phyloP scores from a whole-genome alignment of 306 rosid genomes.

The Prosopis cineraria region DNA sequence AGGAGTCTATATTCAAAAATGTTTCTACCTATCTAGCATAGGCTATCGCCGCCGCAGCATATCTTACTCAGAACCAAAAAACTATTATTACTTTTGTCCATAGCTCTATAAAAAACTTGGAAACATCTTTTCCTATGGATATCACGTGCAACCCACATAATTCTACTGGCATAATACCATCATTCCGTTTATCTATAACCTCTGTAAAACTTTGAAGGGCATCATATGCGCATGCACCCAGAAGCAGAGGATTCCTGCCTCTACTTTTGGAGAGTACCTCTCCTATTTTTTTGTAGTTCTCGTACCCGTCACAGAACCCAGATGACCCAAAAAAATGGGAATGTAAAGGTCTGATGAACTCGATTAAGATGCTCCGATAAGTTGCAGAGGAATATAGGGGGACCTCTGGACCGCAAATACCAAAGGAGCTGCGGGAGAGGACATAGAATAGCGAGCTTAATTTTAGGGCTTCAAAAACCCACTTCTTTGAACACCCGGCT shows the following conservation, averaged over 20 bases:
- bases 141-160: constrained; percentile 47
- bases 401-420: constrained; percentile 58
- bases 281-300: constrained; percentile 65
- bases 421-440: constrained; percentile 68
- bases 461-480: constrained; percentile 95
- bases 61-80: too few species aligned
- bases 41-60: too few species aligned
- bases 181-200: constrained; percentile 4
- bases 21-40: too few species aligned
- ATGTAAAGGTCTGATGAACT: constrained; percentile 44
- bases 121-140: too few species aligned
- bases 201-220: too few species aligned
- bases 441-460: constrained; percentile 72
- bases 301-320: constrained; percentile 39
- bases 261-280: constrained; percentile 55
- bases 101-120: too few species aligned
- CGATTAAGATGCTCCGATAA: constrained; percentile 43
- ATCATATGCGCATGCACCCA: too few species aligned
- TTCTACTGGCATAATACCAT: constrained; percentile 57
- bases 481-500: constrained; percentile 91
- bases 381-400: constrained; percentile 73
- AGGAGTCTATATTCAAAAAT: too few species aligned
- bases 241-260: too few species aligned
- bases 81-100: too few species aligned
- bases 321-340: constrained; percentile 47